Evolutionary conservation across 805 yeast species (phyloP).

Genomic region (Saccharomyces kudriavzevii): DNA sequence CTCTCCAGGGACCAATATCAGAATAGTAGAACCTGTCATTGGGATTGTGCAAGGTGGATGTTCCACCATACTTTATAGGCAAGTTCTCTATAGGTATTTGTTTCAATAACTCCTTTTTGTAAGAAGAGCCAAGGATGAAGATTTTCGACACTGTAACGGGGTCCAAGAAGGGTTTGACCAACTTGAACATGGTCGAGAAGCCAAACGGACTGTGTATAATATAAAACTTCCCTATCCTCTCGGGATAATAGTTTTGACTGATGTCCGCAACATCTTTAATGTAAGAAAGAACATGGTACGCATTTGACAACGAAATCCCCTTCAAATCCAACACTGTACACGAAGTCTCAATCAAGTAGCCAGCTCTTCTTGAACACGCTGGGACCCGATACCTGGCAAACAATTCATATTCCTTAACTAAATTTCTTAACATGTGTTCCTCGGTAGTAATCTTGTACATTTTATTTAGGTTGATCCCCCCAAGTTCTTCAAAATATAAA

Average conservation of each 20-base stretch:
- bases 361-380: conserved; percentile 82
- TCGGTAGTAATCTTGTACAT: conserved; percentile 91
- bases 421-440: conserved; percentile 90
- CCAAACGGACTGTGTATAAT: conserved; percentile 96
- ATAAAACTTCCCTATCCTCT: conserved; percentile 97
- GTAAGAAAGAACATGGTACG: conserved; percentile 76
- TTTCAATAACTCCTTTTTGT: conserved; percentile 73
- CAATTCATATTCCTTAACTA: conserved; percentile 96
- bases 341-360: conserved; percentile 80
- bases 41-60: conserved; percentile 51
- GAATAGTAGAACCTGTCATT: conserved; percentile 79
- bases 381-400: conserved; percentile 80
- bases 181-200: conserved; percentile 83
- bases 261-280: conserved; percentile 88
- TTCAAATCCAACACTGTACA: conserved; percentile 93
- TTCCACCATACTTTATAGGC: conserved; percentile 87
- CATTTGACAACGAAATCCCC: conserved; percentile 81
- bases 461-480: conserved; percentile 79
- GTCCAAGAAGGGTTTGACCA: conserved; percentile 90
- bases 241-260: conserved; percentile 98
- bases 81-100: conserved; percentile 92
- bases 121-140: conserved; percentile 72
- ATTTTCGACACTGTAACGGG: conserved; percentile 96
- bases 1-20: conserved; percentile 98
- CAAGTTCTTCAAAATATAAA: conserved; percentile 87